These are phyloP conservation scores for Globisporangium sylvaticum DNA, from an alignment of 352 stramenopile genomes.

Conservation along the genomic window DNA sequence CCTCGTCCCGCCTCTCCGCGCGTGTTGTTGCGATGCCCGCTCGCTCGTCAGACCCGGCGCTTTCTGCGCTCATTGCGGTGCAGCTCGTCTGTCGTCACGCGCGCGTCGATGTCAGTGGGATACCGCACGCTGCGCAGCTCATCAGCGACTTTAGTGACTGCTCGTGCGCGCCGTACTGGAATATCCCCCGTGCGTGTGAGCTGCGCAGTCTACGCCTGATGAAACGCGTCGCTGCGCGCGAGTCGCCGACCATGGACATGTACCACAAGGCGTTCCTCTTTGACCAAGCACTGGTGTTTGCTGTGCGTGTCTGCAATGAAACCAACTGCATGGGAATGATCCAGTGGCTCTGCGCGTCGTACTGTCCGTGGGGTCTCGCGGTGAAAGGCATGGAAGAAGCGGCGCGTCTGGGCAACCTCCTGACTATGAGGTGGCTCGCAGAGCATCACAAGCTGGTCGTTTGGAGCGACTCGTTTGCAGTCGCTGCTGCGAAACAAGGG, in stretches of 20 bases:
- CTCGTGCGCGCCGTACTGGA: not conserved
- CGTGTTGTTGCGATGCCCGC: no score
- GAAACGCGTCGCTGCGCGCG: constrained; percentile 1
- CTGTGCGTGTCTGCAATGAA: not conserved
- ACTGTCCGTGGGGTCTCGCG: not conserved
- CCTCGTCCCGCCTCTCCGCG: no score
- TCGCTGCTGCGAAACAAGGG: not conserved
- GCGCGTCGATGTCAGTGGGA: not conserved
- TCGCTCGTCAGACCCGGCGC: not conserved
- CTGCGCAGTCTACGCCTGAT: not conserved
- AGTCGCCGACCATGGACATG: not conserved
- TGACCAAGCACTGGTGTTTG: not conserved
- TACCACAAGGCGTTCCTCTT: constrained; percentile 1
- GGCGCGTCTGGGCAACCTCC: not conserved
- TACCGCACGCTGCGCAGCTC: constrained; percentile 4
- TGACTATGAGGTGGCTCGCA: not conserved
- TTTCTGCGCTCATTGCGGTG: not conserved
- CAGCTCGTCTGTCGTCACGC: constrained; percentile 3
- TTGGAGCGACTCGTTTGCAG: not conserved
- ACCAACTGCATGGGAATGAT: not conserved
- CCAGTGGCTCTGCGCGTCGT: constrained; percentile 8
- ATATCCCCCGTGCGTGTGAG: not conserved
- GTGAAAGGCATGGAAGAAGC: not conserved
- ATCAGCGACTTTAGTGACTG: constrained; percentile 13
- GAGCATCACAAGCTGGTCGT: not conserved